Percentiles rank a stretch among this genome's conserved stretches.
These are phyloP conservation scores for Pseudogymnoascus sp. DNA, from an alignment of 2,329 filamentous ascomycete species.

Conservation along the genomic window DNA sequence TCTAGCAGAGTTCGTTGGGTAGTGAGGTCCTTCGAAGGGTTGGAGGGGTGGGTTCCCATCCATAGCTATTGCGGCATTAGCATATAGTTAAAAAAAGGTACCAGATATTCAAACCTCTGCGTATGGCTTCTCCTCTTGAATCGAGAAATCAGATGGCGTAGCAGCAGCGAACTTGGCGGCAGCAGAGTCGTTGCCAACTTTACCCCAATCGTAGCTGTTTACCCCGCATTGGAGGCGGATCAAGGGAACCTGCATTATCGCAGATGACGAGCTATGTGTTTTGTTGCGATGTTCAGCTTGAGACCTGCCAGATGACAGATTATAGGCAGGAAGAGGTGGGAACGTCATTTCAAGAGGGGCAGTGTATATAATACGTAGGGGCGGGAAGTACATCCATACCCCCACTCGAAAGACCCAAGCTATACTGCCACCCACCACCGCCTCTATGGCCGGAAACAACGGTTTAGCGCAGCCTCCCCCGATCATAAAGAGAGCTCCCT, in stretches of 20 bases:
- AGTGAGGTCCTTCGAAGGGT: conserved; percentile 80
- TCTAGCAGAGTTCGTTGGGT: conserved; percentile 83
- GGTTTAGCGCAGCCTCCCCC: conserved; percentile 6
- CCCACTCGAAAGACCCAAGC: neutral
- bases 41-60: conserved; percentile 98
- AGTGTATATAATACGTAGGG: neutral
- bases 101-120: conserved; percentile 60
- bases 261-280: neutral
- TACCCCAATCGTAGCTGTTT: conserved; percentile 99
- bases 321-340: conserved; percentile 7
- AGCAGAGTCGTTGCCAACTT: conserved; percentile 77
- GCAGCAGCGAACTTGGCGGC: conserved; percentile 85
- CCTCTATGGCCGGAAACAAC: neutral
- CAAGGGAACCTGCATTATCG: conserved; percentile 52
- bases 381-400: neutral
- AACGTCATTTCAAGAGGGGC: conserved; percentile 8
- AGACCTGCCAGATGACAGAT: conserved; percentile 3
- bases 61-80: conserved; percentile 57
- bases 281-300: conserved; percentile 7
- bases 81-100: conserved; percentile 49
- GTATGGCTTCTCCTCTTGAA: conserved; percentile 85
- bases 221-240: conserved; percentile 83
- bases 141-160: conserved; percentile 67
- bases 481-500: neutral
- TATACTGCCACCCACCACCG: conserved; percentile 3